A percentile compares a stretch with the other conserved stretches of the same genome.
Conservation (phyloP, 2,329 filamentous ascomycete species). For the Onygenales sp. region DNA sequence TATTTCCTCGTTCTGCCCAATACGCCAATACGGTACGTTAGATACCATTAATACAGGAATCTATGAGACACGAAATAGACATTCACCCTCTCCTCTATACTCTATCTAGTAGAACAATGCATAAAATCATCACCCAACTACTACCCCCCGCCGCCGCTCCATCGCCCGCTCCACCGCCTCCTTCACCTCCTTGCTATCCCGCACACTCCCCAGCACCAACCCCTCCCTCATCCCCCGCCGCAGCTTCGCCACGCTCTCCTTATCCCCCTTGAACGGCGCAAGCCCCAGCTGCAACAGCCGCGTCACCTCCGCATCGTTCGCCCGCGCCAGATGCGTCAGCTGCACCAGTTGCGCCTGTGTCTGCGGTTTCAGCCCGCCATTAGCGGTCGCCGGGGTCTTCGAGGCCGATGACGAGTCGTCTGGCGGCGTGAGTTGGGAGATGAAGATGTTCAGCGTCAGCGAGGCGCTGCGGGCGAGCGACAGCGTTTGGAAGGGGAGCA, state of each 20-base stretch:
- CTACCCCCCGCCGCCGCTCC: neutral
- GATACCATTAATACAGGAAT: no score
- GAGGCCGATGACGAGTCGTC: conserved; percentile 37
- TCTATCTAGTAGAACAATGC: conserved; percentile 2
- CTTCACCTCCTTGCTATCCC: conserved; percentile 69
- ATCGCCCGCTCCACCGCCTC: conserved; percentile 60
- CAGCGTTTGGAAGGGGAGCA: conserved; percentile 76
- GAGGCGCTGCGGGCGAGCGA: conserved; percentile 64
- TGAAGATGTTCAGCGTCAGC: conserved; percentile 72
- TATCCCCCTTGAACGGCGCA: conserved; percentile 69
- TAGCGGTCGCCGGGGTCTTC: conserved; percentile 20
- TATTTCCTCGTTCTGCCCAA: no score
- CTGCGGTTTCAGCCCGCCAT: conserved; percentile 32
- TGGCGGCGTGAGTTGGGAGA: conserved; percentile 69
- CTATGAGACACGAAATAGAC: no score
- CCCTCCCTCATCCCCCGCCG: conserved; percentile 71
- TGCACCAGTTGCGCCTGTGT: conserved; percentile 57
- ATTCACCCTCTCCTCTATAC: conserved; percentile 12
- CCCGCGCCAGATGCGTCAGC: conserved; percentile 50
- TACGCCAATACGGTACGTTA: no score
- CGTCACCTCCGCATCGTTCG: conserved; percentile 59
- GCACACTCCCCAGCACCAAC: conserved; percentile 77
- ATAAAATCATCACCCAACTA: neutral
- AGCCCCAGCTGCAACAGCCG: conserved; percentile 69
- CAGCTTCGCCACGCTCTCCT: conserved; percentile 53